These are phyloP conservation scores for Inga laurina DNA, from an alignment of 306 rosid genomes.

Conservation along the genomic window DNA sequence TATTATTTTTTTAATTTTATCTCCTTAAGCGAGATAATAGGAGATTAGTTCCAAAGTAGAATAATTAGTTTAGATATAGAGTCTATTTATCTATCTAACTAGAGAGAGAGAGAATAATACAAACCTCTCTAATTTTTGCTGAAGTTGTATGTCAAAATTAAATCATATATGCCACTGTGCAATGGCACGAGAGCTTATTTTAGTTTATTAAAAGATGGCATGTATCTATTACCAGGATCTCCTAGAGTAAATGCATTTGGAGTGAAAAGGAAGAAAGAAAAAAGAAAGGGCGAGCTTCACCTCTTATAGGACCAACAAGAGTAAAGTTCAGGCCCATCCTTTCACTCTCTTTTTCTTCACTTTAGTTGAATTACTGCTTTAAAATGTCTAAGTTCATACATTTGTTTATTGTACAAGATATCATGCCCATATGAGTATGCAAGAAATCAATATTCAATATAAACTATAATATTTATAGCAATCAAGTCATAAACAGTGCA, in stretches of 20 bases:
- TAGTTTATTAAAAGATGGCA: background rate
- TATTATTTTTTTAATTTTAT: too few species aligned
- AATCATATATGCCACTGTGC: too few species aligned
- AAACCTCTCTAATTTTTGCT: background rate
- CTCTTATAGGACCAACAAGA: background rate
- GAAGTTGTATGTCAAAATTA: too few species aligned
- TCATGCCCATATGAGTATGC: background rate
- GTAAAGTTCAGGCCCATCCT: background rate
- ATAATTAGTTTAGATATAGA: too few species aligned
- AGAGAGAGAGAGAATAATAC: too few species aligned
- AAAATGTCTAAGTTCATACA: background rate
- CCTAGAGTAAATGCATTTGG: background rate
- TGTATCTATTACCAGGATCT: background rate
- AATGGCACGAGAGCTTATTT: too few species aligned
- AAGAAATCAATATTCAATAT: background rate
- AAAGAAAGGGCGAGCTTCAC: background rate
- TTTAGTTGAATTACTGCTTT: background rate
- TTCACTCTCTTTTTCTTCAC: background rate
- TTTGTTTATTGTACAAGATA: background rate
- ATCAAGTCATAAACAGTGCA: background rate
- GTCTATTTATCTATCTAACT: too few species aligned
- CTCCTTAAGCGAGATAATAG: background rate
- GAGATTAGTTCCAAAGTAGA: background rate
- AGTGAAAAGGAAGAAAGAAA: background rate
- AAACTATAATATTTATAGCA: background rate